Percentiles rank a stretch among this genome's conserved stretches.
Conservation (phyloP, 768 basidiomycete genomes). For the Boletus coccyginus region DNA sequence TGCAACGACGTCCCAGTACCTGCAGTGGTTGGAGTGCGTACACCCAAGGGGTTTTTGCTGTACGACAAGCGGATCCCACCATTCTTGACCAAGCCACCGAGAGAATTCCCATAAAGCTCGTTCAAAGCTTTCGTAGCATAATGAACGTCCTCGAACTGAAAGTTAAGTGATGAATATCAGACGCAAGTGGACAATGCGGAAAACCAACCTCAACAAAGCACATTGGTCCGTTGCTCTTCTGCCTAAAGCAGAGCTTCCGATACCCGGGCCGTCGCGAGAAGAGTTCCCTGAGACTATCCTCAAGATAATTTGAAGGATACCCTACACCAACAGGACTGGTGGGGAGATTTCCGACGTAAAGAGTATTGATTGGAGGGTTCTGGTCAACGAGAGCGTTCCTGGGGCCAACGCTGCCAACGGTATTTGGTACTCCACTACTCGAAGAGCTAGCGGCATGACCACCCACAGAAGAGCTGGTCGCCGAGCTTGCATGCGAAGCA, state of each 20-base stretch:
- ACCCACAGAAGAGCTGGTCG: conserved; percentile 35
- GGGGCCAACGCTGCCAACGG: conserved; percentile 24
- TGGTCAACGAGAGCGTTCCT: conserved; percentile 64
- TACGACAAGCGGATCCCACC: conserved; percentile 96
- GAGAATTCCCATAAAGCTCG: conserved; percentile 87
- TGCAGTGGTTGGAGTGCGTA: conserved; percentile 73
- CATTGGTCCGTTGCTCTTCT: conserved; percentile 98
- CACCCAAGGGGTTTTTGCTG: conserved; percentile 97
- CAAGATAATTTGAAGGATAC: conserved; percentile 76
- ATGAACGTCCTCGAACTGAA: conserved; percentile 85
- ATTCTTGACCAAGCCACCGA: conserved; percentile 90
- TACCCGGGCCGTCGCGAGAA: conserved; percentile 82
- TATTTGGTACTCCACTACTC: conserved; percentile 24
- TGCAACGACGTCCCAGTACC: conserved; percentile 24
- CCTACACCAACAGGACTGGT: conserved; percentile 70
- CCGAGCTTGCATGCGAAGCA: conserved; percentile 58
- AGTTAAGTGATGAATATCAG: conserved; percentile 3
- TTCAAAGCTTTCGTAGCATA: conserved; percentile 85
- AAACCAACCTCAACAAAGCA: conserved; percentile 91
- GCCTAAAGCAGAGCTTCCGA: conserved; percentile 89
- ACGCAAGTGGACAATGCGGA: not conserved
- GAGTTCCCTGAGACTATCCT: conserved; percentile 80
- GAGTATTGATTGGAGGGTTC: conserved; percentile 97
- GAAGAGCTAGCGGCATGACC: conserved; percentile 32
- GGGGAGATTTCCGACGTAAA: conserved; percentile 99